Base-by-base conservation (phyloP, 176 grass and related monocot genomes). In the Paspalum notatum region DNA sequence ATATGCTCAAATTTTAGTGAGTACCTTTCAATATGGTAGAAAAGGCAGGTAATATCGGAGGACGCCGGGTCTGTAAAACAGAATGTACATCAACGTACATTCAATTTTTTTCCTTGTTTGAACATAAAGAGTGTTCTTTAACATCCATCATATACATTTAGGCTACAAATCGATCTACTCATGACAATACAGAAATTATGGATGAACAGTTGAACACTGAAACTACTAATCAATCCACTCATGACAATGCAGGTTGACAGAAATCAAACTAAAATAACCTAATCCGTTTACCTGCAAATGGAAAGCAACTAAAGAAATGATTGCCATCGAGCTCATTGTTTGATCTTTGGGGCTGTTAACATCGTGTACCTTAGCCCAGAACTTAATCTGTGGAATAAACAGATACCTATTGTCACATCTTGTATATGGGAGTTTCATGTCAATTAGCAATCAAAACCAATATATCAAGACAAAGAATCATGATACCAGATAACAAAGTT, bases 241-340 rank as follows among this genome's bases (percentile, higher is more conserved):
- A 56, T 62, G 15, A 73, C 56, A 24, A 65, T 38, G 22, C 62
- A 60, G 43, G 42, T 50, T 37, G 66, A 66, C 12, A 66, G 25
- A 74, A 67, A 49, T 60, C 20, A 53, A 56, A 71, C 45, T 79
- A 81, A 54, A 42, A 47, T 37, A 84, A 78, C 20, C 66, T 42
- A 72, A 42, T 64, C 63, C 67, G 37, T 83, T 58, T 91, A 94
- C 95, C 95, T 98, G 95, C 70, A 98, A 93, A 87, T 98, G 95
- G 78, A 98, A 98, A 87, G 95, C 88, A 78, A 98, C 95, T 91
- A 98, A 93, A 8, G 95, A 85, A 80, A 95, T 93, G 85, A 98
- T 93, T 21, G 90, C 76, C 82, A 98, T 93, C n/a, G 95, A 98
- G 90, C 93, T 98, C 81, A 98, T 85, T 55, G 95, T 98, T 84